A percentile compares a stretch with the other conserved stretches of the same genome.
phyloP scores from a whole-genome alignment of 345 rosid species.

The Turnera subulata region DNA sequence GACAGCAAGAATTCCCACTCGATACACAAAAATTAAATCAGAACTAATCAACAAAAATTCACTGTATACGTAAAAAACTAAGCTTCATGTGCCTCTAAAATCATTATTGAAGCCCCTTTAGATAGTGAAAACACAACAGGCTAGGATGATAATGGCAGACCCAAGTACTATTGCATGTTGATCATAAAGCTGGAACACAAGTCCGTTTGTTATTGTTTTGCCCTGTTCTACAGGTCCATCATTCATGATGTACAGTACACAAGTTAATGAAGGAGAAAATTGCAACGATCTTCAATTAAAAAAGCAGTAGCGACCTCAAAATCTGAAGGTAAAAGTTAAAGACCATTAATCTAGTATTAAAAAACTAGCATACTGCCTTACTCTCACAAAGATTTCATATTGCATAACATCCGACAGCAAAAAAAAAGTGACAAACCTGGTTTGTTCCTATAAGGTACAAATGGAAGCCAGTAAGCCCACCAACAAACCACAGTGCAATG shows the following conservation, averaged over 20 bases:
- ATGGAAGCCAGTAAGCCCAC: slow-evolving; percentile 95
- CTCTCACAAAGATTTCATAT: neutral
- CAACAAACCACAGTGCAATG: slow-evolving; percentile 88
- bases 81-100: too few species aligned
- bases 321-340: neutral
- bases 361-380: neutral
- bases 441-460: slow-evolving; percentile 82
- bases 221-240: neutral
- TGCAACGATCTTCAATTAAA: neutral
- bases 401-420: too few species aligned
- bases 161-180: neutral
- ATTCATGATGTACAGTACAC: neutral
- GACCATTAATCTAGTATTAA: neutral
- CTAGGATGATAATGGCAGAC: too few species aligned
- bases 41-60: neutral
- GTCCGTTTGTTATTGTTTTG: slow-evolving; percentile 1
- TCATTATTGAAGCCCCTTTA: too few species aligned
- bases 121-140: too few species aligned
- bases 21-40: neutral
- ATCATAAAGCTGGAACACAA: too few species aligned
- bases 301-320: slow-evolving; percentile 1
- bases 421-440: slow-evolving; percentile 53
- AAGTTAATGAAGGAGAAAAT: neutral
- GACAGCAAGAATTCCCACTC: neutral
- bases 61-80: too few species aligned